Evolutionary conservation across 331 rosid species (phyloP).

Genomic region (Telfairia occidentalis): DNA sequence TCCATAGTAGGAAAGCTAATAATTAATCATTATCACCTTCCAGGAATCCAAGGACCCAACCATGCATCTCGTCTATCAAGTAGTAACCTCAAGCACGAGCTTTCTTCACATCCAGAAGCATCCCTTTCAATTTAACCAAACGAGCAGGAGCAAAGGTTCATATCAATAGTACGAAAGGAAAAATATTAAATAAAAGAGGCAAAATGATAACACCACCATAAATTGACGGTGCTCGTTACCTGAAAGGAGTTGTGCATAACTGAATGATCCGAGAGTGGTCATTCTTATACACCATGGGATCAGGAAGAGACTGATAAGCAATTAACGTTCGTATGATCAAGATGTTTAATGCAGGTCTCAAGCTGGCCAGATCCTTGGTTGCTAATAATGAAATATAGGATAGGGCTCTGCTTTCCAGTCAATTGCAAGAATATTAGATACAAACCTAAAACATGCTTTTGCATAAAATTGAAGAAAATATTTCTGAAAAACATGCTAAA

Average conservation of each 20-base stretch:
- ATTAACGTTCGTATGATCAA: conserved; percentile 54
- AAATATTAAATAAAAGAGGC: conserved; percentile 2
- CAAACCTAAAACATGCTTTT: not conserved
- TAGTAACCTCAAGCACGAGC: conserved; percentile 87
- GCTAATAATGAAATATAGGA: conserved; percentile 51
- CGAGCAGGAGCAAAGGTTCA: not conserved
- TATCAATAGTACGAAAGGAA: conserved; percentile 7
- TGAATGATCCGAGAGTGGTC: conserved; percentile 72
- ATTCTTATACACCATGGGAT: conserved; percentile 65
- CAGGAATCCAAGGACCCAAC: conserved; percentile 99
- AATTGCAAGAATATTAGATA: conserved; percentile 12
- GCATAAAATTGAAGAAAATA: not conserved
- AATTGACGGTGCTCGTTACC: conserved; percentile 32
- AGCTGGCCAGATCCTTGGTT: conserved; percentile 47
- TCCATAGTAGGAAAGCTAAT: not conserved
- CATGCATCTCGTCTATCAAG: conserved; percentile 95
- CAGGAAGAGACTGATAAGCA: conserved; percentile 86
- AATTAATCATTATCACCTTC: conserved; percentile 51
- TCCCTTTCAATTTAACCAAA: conserved; percentile 20
- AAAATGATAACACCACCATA: conserved; percentile 2
- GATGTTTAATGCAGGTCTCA: conserved; percentile 54
- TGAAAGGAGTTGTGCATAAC: conserved; percentile 79
- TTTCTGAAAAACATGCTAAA: not conserved
- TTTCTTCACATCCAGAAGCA: conserved; percentile 81
- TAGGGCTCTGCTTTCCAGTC: conserved; percentile 60